These are phyloP conservation scores for Silene vulgaris DNA, from an alignment of 179 eudicot species.

Conservation along the genomic window DNA sequence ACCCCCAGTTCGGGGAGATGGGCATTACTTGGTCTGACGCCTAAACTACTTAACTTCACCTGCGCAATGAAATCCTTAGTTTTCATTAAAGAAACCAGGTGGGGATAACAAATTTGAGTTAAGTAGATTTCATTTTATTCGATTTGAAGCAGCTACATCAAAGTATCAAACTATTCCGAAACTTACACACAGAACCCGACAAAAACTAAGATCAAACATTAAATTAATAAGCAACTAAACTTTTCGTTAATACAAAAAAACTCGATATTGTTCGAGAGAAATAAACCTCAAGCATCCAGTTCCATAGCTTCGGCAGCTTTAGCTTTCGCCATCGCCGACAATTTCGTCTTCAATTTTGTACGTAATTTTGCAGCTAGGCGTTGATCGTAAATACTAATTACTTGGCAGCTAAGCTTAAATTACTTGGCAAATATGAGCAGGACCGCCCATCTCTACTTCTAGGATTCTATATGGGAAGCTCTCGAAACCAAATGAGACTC, in stretches of 20 bases:
- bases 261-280: background rate
- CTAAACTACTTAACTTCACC: background rate
- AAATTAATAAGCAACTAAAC: background rate
- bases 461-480: too few species aligned
- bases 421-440: too few species aligned
- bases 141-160: background rate
- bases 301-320: slow-evolving; percentile 91
- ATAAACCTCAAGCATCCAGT: slow-evolving; percentile 53
- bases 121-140: background rate
- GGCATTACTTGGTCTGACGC: slow-evolving; percentile 43
- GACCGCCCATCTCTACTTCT: too few species aligned
- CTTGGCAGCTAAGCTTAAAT: too few species aligned
- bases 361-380: too few species aligned
- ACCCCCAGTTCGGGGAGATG: slow-evolving; percentile 33
- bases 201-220: background rate
- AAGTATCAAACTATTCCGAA: background rate
- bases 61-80: background rate
- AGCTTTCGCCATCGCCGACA: slow-evolving; percentile 66
- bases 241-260: slow-evolving; percentile 1
- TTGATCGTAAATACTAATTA: too few species aligned
- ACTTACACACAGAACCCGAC: background rate
- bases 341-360: slow-evolving; percentile 60
- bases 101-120: background rate
- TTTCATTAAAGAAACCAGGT: background rate
- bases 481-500: too few species aligned